Evolutionary conservation across 1,139 yeast species (phyloP).

Genomic region (Yamadazyma diospyri): DNA sequence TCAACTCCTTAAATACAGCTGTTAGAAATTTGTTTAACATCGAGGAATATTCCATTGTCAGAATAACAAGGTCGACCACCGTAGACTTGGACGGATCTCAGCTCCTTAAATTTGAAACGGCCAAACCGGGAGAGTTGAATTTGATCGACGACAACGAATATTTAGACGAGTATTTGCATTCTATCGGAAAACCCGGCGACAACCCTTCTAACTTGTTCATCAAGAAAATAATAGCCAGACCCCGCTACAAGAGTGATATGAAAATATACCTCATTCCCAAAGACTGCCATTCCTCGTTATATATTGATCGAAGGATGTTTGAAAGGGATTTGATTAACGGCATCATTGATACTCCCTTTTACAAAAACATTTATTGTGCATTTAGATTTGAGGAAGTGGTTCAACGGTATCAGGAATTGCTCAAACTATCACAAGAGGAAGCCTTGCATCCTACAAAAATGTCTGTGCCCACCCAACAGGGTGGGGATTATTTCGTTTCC

Average conservation of each 20-base stretch:
- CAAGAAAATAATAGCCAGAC: conserved; percentile 47
- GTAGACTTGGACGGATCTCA: conserved; percentile 49
- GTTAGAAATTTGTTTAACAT: conserved; percentile 39
- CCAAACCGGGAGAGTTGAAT: conserved; percentile 49
- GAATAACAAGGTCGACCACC: conserved; percentile 55
- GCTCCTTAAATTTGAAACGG: conserved; percentile 51
- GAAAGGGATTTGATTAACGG: conserved; percentile 52
- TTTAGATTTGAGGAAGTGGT: conserved; percentile 22
- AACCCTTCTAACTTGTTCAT: conserved; percentile 45
- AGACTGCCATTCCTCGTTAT: conserved; percentile 33
- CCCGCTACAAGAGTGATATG: conserved; percentile 52
- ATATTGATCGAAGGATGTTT: conserved; percentile 48
- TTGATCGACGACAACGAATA: conserved; percentile 48
- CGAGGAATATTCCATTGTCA: conserved; percentile 40
- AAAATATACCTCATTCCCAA: conserved; percentile 41
- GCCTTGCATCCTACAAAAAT: not conserved
- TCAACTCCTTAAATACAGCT: conserved; percentile 46
- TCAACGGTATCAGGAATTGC: conserved; percentile 15
- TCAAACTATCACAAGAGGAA: conserved; percentile 3
- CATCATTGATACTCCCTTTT: conserved; percentile 30
- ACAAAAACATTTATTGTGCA: conserved; percentile 21
- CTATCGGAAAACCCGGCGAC: conserved; percentile 38
- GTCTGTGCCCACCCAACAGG: not conserved
- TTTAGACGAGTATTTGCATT: conserved; percentile 36
- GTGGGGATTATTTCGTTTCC: not conserved